Base-by-base conservation (phyloP, 768 basidiomycete genomes). In the Mycena venus region DNA sequence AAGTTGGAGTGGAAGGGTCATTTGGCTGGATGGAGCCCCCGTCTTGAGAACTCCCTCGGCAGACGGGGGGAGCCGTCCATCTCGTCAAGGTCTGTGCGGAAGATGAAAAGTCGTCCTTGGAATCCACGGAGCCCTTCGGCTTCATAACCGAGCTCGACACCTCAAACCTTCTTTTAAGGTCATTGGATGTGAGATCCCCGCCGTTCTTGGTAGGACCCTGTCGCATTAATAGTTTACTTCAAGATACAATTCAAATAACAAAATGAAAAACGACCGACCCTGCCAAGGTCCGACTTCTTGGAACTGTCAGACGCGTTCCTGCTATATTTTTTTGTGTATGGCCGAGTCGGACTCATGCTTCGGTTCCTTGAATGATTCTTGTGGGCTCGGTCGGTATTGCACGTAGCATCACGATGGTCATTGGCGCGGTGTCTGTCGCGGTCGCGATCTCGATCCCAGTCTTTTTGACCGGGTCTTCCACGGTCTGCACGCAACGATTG, bases 361-460 rank as follows among this genome's bases (percentile, higher is more conserved):
- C 68, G 53, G 47, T 74, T 74, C 49, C 42, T 74, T 32, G 68
- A 19, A 67, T 70, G 58, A 56, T n/a, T 42, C 58, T 67, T 70
- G 51, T 51, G 60, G 14, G 25, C 29, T 51, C 66, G 49, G 34
- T 73, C 66, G n/a, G 4, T 32, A 68, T 32, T 58, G 9, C 70
- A 62, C 23, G 31, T 15, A 47, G 31, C 4, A 31, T 63, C 63
- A 42, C 71, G 64, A 34, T 34, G 31, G 47, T 66, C 51, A 15
- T 64, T 34, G 31, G 7, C 27, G 21, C 65, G 67, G 32, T 53
- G 60, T 32, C 47, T 73, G 36, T 74, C 73, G 60, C 73, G 70
- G 49, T 71, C 75, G 34, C 70, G 75, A 53, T 72, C 77, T 3
- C 73, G 59, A 55, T 73, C 70, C 53, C 59, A 31, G 5, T 69